Conservation (phyloP, 768 basidiomycete species). For the Psilocybe tampanensis region DNA sequence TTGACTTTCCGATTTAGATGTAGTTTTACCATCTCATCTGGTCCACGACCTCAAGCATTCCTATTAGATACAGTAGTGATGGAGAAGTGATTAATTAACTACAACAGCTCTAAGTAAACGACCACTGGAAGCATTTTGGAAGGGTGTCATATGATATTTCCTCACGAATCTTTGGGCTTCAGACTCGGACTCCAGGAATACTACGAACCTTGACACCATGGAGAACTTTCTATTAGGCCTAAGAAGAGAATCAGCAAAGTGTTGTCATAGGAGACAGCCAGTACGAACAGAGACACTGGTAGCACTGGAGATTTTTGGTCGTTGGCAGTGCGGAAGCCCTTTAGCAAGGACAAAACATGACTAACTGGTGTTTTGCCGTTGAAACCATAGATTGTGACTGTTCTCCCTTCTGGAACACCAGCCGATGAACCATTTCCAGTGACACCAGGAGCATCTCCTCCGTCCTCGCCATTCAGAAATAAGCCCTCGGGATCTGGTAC, state of each 20-base stretch:
- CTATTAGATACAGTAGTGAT: not conserved
- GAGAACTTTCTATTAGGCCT: conserved; percentile 43
- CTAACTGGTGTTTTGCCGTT: conserved; percentile 46
- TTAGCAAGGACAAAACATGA: conserved; percentile 42
- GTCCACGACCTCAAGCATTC: not conserved
- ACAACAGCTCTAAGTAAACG: conserved; percentile 25
- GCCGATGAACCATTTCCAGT: conserved; percentile 53
- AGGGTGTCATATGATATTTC: conserved; percentile 59
- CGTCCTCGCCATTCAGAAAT: not conserved
- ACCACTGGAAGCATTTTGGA: conserved; percentile 24
- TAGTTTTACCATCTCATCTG: not conserved
- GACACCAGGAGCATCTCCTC: not conserved
- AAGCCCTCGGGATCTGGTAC: conserved; percentile 15
- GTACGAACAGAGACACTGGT: conserved; percentile 50
- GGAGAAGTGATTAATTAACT: conserved; percentile 39
- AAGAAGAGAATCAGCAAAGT: conserved; percentile 4
- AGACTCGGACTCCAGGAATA: conserved; percentile 56
- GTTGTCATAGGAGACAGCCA: not conserved
- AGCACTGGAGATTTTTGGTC: conserved; percentile 38
- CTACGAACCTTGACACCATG: conserved; percentile 51
- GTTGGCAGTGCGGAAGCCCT: conserved; percentile 44
- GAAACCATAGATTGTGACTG: conserved; percentile 64
- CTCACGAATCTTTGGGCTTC: conserved; percentile 75
- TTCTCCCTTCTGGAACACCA: conserved; percentile 51
- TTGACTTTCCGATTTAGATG: conserved; percentile 1